Base-by-base conservation (phyloP, 805 yeast species). In the Isabelozyma heimii region DNA sequence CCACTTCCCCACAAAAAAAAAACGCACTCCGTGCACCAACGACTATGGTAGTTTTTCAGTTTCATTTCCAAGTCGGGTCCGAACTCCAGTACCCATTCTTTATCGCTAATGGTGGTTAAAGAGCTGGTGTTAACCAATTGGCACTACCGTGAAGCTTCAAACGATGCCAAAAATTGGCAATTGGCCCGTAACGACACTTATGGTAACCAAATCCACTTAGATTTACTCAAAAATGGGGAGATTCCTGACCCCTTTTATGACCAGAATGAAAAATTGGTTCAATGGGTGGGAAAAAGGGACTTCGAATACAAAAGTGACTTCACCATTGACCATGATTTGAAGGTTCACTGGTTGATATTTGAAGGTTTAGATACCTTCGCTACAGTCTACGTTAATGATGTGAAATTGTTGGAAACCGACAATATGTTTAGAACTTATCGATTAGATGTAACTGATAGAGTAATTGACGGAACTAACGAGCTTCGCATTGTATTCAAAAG, bases 241-340 rank as follows among this genome's bases (percentile, higher is more conserved):
- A 77, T 79, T 28, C 71, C 73, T 3, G 79, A 79, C 52, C 83
- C 83, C 0, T 76, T 74, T 51, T 28, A 63, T 2, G 77, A 76
- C 50, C 52, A 56, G 49, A 77, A 78, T 52, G 83, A 77, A 52
- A 57, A 57, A 15, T 48, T 53, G 5, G 74, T 76, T 8, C 82
- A 77, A 59, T 80, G 83, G 83, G 76, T 79, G 4, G 79, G 76
- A 3, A 72, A 73, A 43, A 54, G 52, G n/a, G 76, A 69, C 44
- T 80, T 83, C 83, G 81, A 76, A 52, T 80, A 79, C 56, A 50
- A 55, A 44, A 44, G 67, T 3, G 44, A n/a, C 4, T 65, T 66
- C 38, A 26, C 15, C 2, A 49, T 51, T 9, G 40, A 28, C 8
- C 13, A 38, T 1, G 16, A 15, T 1, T 9, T 37, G 13, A 33